These are phyloP conservation scores for Ophiostoma populinum DNA, from an alignment of 2,329 filamentous ascomycete genomes.

Conservation along the genomic window DNA sequence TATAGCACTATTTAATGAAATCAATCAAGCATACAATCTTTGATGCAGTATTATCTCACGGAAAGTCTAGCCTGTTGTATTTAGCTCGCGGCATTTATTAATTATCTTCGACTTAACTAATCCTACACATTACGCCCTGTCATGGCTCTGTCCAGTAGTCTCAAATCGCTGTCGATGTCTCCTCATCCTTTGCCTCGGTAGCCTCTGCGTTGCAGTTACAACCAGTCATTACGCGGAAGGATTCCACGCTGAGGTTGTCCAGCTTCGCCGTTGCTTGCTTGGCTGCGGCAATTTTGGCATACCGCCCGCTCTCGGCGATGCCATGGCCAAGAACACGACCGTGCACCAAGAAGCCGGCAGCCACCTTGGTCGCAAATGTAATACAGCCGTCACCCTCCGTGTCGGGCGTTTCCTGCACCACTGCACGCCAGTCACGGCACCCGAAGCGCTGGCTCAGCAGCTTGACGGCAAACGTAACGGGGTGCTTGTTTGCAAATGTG, in stretches of 20 bases:
- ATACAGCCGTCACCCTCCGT: constrained; percentile 16
- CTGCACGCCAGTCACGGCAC: constrained; percentile 43
- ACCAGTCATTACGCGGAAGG: constrained; percentile 41
- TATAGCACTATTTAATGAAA: too few species aligned
- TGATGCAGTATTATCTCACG: too few species aligned
- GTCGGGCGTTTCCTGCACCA: constrained; percentile 31
- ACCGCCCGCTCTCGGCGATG: constrained; percentile 44
- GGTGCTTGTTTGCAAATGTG: constrained; percentile 71
- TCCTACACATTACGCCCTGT: too few species aligned
- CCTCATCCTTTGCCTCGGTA: background rate
- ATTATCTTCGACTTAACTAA: too few species aligned
- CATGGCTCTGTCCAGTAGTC: too few species aligned
- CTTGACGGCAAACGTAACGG: constrained; percentile 54
- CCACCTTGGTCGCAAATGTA: constrained; percentile 24
- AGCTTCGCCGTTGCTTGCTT: constrained; percentile 36
- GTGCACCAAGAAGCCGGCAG: constrained; percentile 65
- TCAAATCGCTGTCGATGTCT: background rate
- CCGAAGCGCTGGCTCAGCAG: constrained; percentile 45
- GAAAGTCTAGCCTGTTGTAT: too few species aligned
- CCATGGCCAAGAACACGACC: constrained; percentile 45
- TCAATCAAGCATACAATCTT: too few species aligned
- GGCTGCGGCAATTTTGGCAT: constrained; percentile 55
- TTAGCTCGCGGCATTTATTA: too few species aligned
- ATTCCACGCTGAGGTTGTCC: constrained; percentile 25
- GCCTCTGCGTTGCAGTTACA: constrained; percentile 39